Percentiles rank a stretch among this genome's conserved stretches.
phyloP scores from a whole-genome alignment of 2,329 filamentous ascomycete genomes.

The Colletotrichum coccodes region DNA sequence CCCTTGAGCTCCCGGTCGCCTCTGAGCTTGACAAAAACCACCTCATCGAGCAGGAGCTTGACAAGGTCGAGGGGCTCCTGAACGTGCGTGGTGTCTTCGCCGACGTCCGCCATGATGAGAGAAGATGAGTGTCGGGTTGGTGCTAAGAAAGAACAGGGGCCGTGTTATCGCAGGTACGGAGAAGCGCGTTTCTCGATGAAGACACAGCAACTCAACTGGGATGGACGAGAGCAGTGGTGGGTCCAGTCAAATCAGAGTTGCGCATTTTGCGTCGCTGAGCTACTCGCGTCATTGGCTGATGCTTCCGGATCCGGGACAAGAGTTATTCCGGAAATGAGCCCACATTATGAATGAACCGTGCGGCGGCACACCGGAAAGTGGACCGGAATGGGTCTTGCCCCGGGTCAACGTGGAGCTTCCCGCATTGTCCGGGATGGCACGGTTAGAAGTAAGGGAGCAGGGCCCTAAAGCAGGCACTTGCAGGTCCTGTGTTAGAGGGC shows the following conservation, averaged over 20 bases:
- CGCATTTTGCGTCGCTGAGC: conserved; percentile 11
- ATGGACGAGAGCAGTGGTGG: conserved; percentile 23
- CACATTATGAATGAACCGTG: conserved; percentile 2
- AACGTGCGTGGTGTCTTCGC: conserved; percentile 77
- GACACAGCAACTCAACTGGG: conserved; percentile 22
- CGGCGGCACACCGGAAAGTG: conserved; percentile 29
- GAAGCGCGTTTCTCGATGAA: conserved; percentile 2
- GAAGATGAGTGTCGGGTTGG: background rate
- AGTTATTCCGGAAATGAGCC: conserved; percentile 14
- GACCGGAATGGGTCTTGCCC: conserved; percentile 29
- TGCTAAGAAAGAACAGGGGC: background rate
- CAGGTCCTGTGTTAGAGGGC: conserved; percentile 17
- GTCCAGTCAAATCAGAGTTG: conserved; percentile 23
- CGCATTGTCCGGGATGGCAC: conserved; percentile 25
- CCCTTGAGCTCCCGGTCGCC: conserved; percentile 97
- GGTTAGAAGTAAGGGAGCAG: conserved; percentile 22
- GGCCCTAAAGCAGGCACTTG: conserved; percentile 19
- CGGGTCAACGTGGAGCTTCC: conserved; percentile 24
- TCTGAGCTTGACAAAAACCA: conserved; percentile 96
- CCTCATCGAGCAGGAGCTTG: conserved; percentile 91
- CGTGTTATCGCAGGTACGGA: background rate
- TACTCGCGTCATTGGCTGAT: background rate
- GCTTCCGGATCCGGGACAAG: background rate
- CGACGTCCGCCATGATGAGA: conserved; percentile 81
- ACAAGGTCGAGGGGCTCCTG: conserved; percentile 97